These are phyloP conservation scores for Venturia aucupariae DNA, from an alignment of 2,329 filamentous ascomycete species.

Conservation along the genomic window DNA sequence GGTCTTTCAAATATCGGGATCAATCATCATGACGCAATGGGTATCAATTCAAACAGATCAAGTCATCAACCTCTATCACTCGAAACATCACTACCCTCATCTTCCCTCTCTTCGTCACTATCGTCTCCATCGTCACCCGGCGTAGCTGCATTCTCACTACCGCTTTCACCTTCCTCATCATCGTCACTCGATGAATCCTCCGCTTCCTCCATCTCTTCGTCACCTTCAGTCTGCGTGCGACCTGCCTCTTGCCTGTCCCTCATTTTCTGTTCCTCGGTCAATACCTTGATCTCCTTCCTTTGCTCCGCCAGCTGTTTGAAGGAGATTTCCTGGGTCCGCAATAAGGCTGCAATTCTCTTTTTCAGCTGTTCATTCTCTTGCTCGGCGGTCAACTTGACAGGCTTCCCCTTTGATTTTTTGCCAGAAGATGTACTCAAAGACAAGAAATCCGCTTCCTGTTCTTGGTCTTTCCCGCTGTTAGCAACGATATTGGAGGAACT, in stretches of 20 bases:
- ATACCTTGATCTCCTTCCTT: conserved; percentile 31
- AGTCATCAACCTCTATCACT: conserved; percentile 1
- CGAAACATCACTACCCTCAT: conserved; percentile 7
- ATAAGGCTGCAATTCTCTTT: conserved; percentile 34
- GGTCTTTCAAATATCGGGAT: background rate
- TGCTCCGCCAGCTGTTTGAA: conserved; percentile 37
- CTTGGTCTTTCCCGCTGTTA: conserved; percentile 12
- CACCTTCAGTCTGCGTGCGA: background rate
- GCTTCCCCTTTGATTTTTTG: conserved; percentile 18
- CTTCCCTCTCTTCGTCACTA: conserved; percentile 7
- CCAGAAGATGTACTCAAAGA: conserved; percentile 21
- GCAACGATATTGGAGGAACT: conserved; percentile 13
- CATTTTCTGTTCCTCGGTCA: conserved; percentile 23
- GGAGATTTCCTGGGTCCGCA: conserved; percentile 36
- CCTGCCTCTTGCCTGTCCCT: conserved; percentile 1
- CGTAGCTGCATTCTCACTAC: background rate
- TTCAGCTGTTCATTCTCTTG: conserved; percentile 27
- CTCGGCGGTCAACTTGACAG: conserved; percentile 23
- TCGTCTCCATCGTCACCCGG: background rate
- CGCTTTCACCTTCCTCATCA: background rate
- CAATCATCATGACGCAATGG: background rate
- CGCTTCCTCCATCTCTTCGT: conserved; percentile 1
- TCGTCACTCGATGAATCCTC: background rate
- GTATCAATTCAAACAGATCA: background rate
- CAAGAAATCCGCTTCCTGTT: conserved; percentile 29